Evolutionary conservation across 805 yeast genomes (phyloP).

Genomic region (Saccharomyces eubayanus): DNA sequence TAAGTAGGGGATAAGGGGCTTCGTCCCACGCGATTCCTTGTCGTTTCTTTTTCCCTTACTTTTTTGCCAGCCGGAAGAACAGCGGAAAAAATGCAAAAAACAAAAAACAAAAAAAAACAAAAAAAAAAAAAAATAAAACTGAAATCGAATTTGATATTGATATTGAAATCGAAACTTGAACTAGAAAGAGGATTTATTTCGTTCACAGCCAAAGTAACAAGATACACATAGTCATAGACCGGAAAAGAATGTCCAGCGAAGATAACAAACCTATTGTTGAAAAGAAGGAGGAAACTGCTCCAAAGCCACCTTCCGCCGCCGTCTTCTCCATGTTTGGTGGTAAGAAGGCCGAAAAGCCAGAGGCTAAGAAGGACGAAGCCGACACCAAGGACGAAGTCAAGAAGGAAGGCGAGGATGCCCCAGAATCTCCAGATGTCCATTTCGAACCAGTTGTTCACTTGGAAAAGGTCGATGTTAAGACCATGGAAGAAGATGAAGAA

Average conservation of each 20-base stretch:
- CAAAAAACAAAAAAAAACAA: not conserved
- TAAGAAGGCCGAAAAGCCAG: slow-evolving; percentile 37
- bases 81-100: not conserved
- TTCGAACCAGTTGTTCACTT: slow-evolving; percentile 93
- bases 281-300: slow-evolving; percentile 21
- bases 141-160: not conserved
- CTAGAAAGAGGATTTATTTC: not conserved
- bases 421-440: slow-evolving; percentile 53
- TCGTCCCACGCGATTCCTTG: not conserved
- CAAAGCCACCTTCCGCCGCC: slow-evolving; percentile 62
- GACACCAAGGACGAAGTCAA: slow-evolving; percentile 24
- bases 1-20: not conserved
- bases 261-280: slow-evolving; percentile 15
- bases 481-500: slow-evolving; percentile 88
- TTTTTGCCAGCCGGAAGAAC: not conserved
- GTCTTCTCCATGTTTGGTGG: slow-evolving; percentile 96
- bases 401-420: slow-evolving; percentile 34
- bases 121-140: not conserved
- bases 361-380: slow-evolving; percentile 19
- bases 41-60: not conserved
- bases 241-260: slow-evolving; percentile 18
- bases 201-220: not conserved
- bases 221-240: not conserved
- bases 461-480: slow-evolving; percentile 92
- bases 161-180: not conserved